Evolutionary conservation across 2,329 filamentous ascomycete species (phyloP).

Genomic region (Rasamsonia emersonii): DNA sequence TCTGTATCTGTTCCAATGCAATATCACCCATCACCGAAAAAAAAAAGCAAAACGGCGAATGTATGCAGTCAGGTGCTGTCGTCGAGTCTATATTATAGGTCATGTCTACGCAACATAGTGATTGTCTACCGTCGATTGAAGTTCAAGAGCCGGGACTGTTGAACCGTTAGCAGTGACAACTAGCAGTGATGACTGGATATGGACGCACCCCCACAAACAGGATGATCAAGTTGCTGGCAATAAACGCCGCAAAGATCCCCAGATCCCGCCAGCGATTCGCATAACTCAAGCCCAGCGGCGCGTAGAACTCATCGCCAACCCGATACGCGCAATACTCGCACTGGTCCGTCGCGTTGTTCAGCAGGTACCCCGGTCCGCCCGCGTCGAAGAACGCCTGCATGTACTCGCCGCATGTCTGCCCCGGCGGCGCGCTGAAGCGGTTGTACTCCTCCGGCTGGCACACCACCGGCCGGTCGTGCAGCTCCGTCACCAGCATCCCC

Average conservation of each 20-base stretch:
- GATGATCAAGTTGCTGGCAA: slow-evolving; percentile 66
- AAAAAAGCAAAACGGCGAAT: too few relatives aligned
- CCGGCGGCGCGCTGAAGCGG: slow-evolving; percentile 56
- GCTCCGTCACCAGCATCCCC: slow-evolving; percentile 69
- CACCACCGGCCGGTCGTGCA: slow-evolving; percentile 55
- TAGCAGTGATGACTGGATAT: slow-evolving; percentile 1
- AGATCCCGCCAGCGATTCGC: slow-evolving; percentile 69
- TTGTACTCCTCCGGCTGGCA: slow-evolving; percentile 59
- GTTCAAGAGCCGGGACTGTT: slow-evolving; percentile 36
- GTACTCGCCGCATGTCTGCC: slow-evolving; percentile 65
- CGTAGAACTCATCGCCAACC: slow-evolving; percentile 72
- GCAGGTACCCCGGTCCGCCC: slow-evolving; percentile 65
- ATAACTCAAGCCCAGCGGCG: slow-evolving; percentile 57
- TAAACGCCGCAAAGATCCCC: slow-evolving; percentile 68
- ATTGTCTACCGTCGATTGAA: slow-evolving; percentile 40
- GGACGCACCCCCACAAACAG: slow-evolving; percentile 49
- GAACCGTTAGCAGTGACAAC: slow-evolving; percentile 8
- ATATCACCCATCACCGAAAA: too few relatives aligned
- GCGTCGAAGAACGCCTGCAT: slow-evolving; percentile 60
- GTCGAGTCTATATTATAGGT: too few relatives aligned
- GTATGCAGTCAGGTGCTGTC: too few relatives aligned
- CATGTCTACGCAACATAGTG: neutral
- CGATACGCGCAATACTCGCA: slow-evolving; percentile 80
- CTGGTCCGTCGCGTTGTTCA: slow-evolving; percentile 53
- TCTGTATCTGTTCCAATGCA: too few relatives aligned